Evolutionary conservation across 2,329 filamentous ascomycete genomes (phyloP).

Genomic region (Pseudogymnoascus sp.): DNA sequence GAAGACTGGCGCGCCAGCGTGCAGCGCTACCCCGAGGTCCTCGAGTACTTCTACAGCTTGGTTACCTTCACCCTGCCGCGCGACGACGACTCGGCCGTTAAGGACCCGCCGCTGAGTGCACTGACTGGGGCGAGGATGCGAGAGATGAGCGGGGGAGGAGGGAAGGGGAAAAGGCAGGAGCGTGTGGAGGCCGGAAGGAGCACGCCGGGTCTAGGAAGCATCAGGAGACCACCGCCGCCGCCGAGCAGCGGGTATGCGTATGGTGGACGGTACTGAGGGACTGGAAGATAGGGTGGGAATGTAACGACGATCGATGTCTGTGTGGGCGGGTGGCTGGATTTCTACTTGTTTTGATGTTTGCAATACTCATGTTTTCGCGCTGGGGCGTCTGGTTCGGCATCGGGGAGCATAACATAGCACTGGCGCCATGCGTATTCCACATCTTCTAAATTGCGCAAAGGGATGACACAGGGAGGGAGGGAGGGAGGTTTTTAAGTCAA

Average conservation of each 20-base stretch:
- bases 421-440: not conserved
- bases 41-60: slow-evolving; percentile 72
- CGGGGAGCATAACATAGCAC: not conserved
- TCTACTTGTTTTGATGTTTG: slow-evolving; percentile 4
- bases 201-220: not conserved
- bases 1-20: slow-evolving; percentile 73
- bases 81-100: slow-evolving; percentile 54
- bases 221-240: slow-evolving; percentile 4
- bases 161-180: slow-evolving; percentile 25
- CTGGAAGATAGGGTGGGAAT: not conserved
- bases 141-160: not conserved
- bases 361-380: slow-evolving; percentile 1
- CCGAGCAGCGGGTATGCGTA: slow-evolving; percentile 5
- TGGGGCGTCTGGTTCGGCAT: slow-evolving; percentile 2
- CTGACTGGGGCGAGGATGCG: slow-evolving; percentile 22
- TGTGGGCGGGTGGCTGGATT: not conserved
- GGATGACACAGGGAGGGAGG: not conserved
- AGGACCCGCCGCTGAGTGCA: slow-evolving; percentile 52
- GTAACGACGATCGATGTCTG: not conserved
- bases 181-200: slow-evolving; percentile 18
- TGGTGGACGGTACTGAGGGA: not conserved
- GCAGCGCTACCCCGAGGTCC: slow-evolving; percentile 71
- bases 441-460: not conserved
- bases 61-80: slow-evolving; percentile 60
- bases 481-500: not conserved